A percentile compares a stretch with the other conserved stretches of the same genome.
Evolutionary conservation across 371 early-diverging fungal species (phyloP).

Genomic region (Nematocida minor): DNA sequence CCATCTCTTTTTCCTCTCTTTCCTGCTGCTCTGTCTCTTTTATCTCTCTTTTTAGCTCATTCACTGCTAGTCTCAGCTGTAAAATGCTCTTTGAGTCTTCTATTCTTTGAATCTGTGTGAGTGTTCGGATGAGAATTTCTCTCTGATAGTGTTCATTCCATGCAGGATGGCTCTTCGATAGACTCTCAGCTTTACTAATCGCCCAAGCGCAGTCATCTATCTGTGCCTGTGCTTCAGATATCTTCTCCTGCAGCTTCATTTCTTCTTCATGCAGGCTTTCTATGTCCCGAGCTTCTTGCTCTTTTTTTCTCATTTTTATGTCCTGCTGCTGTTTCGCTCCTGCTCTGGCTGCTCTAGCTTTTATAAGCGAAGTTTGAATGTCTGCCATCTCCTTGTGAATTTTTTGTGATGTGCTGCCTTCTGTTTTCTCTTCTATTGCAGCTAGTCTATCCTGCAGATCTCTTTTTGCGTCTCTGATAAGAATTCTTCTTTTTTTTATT

Average conservation of each 20-base stretch:
- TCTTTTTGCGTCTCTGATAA: background rate
- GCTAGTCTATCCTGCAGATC: background rate
- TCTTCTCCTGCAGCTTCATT: constrained; percentile 1
- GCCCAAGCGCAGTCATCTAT: constrained; percentile 35
- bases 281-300: background rate
- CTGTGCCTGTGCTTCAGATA: constrained; percentile 29
- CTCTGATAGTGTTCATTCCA: background rate
- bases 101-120: constrained; percentile 21
- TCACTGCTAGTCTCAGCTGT: background rate
- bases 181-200: background rate
- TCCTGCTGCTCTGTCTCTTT: constrained; percentile 39
- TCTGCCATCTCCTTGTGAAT: constrained; percentile 76
- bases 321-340: constrained; percentile 68
- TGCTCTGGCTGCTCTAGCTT: constrained; percentile 67
- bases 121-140: background rate
- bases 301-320: constrained; percentile 1
- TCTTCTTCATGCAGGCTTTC: background rate
- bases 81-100: constrained; percentile 43
- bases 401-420: constrained; percentile 71
- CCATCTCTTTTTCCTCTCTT: constrained; percentile 6
- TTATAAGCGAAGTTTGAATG: constrained; percentile 76
- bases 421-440: background rate
- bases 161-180: background rate
- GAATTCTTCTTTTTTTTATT: background rate
- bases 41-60: constrained; percentile 6